phyloP scores from a whole-genome alignment of 164 flowering plant genomes.

The Sedum album region DNA sequence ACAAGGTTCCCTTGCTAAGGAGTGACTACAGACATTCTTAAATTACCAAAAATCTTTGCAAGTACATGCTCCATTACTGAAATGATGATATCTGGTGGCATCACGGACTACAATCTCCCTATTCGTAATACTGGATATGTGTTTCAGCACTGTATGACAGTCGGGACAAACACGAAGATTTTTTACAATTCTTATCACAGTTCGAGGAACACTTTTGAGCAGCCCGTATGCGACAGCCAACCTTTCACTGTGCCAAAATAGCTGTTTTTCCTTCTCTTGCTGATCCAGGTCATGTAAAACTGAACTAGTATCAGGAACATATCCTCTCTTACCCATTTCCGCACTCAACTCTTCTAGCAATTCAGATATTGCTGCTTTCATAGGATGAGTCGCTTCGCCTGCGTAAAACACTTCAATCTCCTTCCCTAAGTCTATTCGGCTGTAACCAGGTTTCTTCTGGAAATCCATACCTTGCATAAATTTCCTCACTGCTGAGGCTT shows the following conservation, averaged over 20 bases:
- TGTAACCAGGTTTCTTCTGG: constrained; percentile 66
- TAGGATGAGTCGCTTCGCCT: constrained; percentile 48
- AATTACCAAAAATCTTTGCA: constrained; percentile 72
- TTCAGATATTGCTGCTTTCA: constrained; percentile 48
- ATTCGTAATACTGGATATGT: constrained; percentile 32
- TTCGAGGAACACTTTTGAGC: constrained; percentile 55
- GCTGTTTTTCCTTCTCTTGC: constrained; percentile 61
- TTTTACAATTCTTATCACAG: constrained; percentile 50
- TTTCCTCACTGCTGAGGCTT: constrained; percentile 47
- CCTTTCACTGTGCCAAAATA: constrained; percentile 77
- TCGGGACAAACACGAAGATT: constrained; percentile 76
- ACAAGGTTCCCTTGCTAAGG: neutral
- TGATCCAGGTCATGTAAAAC: constrained; percentile 68
- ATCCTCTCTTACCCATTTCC: constrained; percentile 74
- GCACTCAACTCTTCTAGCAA: constrained; percentile 41
- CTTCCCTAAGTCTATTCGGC: constrained; percentile 57
- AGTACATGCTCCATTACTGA: constrained; percentile 57
- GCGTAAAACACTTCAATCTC: constrained; percentile 62
- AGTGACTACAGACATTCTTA: neutral
- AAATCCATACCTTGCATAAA: constrained; percentile 39
- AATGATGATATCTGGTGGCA: constrained; percentile 75
- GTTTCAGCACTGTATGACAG: constrained; percentile 60
- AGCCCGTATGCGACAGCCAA: constrained; percentile 74
- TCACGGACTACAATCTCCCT: constrained; percentile 69
- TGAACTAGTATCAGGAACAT: constrained; percentile 63